phyloP scores from a whole-genome alignment of 805 yeast species.

The Wickerhamomyces subpelliculosus region DNA sequence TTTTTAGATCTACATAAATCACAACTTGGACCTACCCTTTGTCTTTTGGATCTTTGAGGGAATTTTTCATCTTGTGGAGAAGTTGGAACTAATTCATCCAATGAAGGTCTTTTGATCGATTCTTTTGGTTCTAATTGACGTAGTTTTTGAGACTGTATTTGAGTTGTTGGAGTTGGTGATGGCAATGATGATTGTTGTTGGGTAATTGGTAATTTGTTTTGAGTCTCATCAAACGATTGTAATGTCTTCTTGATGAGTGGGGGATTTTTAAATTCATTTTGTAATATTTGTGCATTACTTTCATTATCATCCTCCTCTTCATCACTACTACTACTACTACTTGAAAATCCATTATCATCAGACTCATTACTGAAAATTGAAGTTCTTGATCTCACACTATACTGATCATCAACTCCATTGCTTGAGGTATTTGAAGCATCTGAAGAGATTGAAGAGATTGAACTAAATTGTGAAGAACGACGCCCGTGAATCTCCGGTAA shows the following conservation, averaged over 20 bases:
- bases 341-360: neutral
- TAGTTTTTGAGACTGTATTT: no score
- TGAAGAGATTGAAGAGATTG: neutral
- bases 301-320: neutral
- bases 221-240: no score
- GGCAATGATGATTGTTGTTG: no score
- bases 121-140: neutral
- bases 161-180: no score
- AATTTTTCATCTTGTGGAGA: neutral
- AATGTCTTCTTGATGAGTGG: no score
- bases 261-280: no score
- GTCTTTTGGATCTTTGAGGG: slow-evolving; percentile 30
- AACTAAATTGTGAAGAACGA: neutral
- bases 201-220: no score
- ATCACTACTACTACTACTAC: neutral
- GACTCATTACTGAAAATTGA: neutral
- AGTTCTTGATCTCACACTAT: neutral
- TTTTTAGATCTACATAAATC: slow-evolving; percentile 64
- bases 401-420: no score
- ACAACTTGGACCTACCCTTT: slow-evolving; percentile 70
- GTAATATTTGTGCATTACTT: neutral
- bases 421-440: no score
- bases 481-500: no score
- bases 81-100: neutral
- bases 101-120: neutral